Conservation (phyloP, 2,329 filamentous ascomycete species). For the Sordariomycetes sp. region DNA sequence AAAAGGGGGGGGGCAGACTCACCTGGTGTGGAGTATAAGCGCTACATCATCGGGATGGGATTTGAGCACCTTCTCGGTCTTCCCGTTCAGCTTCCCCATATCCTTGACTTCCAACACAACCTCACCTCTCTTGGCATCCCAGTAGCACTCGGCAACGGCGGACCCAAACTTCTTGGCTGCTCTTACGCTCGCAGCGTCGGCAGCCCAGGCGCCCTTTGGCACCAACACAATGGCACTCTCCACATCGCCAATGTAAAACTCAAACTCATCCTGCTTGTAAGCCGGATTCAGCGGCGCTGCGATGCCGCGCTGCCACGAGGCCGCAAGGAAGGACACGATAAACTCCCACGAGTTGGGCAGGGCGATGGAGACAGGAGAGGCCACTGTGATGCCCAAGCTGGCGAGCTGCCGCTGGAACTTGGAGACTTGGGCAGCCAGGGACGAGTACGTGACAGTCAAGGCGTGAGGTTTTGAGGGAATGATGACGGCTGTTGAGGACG, state of each 20-base stretch:
- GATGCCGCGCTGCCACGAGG: constrained; percentile 74
- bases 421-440: constrained; percentile 55
- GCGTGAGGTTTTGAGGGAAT: constrained; percentile 55
- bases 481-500: constrained; percentile 54
- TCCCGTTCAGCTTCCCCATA: constrained; percentile 51
- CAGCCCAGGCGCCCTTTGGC: constrained; percentile 58
- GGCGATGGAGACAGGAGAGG: constrained; percentile 71
- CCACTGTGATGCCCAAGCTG: constrained; percentile 58
- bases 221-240: constrained; percentile 72
- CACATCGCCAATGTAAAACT: constrained; percentile 86
- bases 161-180: constrained; percentile 72
- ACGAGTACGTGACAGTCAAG: constrained; percentile 60
- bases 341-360: constrained; percentile 82
- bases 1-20: constrained; percentile 3
- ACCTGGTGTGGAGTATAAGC: constrained; percentile 70
- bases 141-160: constrained; percentile 82
- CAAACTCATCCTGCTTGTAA: constrained; percentile 85
- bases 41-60: constrained; percentile 71
- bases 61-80: constrained; percentile 27
- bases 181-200: constrained; percentile 61
- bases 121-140: constrained; percentile 54
- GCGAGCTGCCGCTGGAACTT: constrained; percentile 73
- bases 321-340: constrained; percentile 78
- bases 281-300: constrained; percentile 81
- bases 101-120: constrained; percentile 74